These are phyloP conservation scores for Starmera quercuum DNA, from an alignment of 805 yeast genomes.

Conservation along the genomic window DNA sequence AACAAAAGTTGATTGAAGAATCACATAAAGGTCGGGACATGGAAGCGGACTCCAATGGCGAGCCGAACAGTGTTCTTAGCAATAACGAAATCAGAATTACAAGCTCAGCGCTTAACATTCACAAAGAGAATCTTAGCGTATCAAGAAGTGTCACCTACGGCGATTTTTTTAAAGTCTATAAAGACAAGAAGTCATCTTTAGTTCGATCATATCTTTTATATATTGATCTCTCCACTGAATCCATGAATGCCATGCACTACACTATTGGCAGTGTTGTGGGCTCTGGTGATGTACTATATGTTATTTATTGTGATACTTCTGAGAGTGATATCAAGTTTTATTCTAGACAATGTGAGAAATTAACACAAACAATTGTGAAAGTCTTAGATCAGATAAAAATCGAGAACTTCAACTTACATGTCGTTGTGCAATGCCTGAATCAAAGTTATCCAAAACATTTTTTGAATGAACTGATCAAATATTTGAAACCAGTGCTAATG, in stretches of 20 bases:
- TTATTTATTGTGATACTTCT: constrained; percentile 45
- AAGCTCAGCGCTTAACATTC: constrained; percentile 48
- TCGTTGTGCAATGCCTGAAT: constrained; percentile 25
- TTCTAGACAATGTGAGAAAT: constrained; percentile 8
- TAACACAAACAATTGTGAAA: constrained; percentile 6
- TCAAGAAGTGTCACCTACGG: constrained; percentile 66
- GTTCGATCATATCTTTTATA: constrained; percentile 67
- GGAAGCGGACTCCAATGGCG: constrained; percentile 2
- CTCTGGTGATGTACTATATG: constrained; percentile 75
- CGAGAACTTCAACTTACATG: constrained; percentile 16
- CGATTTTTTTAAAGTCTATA: constrained; percentile 38
- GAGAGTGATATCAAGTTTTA: constrained; percentile 22
- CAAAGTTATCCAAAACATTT: constrained; percentile 32
- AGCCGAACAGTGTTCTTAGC: background rate
- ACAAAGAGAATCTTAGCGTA: constrained; percentile 46
- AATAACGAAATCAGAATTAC: constrained; percentile 47
- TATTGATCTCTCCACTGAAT: constrained; percentile 77
- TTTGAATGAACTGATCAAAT: constrained; percentile 27
- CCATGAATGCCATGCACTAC: constrained; percentile 81
- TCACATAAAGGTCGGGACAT: constrained; percentile 4
- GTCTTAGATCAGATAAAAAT: constrained; percentile 9
- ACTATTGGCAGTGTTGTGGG: constrained; percentile 77
- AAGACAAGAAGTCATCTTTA: constrained; percentile 10
- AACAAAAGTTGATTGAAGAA: constrained; percentile 11
- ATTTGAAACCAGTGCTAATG: constrained; percentile 23